Base-by-base conservation (phyloP, 2,329 filamentous ascomycete species). In the Pyrenochaeta sp. region DNA sequence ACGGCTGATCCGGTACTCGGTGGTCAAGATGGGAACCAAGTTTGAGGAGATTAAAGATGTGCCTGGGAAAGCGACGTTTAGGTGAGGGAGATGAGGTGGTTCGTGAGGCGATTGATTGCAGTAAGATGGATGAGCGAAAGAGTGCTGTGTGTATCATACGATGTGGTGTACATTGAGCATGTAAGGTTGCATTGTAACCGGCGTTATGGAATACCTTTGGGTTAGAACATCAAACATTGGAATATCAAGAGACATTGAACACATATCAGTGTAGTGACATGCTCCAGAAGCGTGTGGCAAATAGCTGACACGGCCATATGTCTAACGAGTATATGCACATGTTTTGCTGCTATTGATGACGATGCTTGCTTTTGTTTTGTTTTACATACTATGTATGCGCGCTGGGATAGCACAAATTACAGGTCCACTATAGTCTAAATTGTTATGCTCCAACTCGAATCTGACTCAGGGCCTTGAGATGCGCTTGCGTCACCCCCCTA, bases 1-100 rank as follows among this genome's bases (percentile, higher is more conserved):
- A 35, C 84, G 95, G 51, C 90, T 98, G 86, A 90, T 99, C 60
- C 87, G 92, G 54, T 89, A 93, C 68, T 88, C 87, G 21, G 87
- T 94, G 55, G 92, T 98, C 52, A 96, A 93, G 82, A 82, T 98
- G 62, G 94, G 93, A 7, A 78, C 81, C 54, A 88, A 83, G 71
- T 76, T 89, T 60, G 82, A 85, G 63, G 83, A 87, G 64, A 83
- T 89, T 58, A 84, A 82, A 72, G 78, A 85, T 68, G 77, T 87
- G 30, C 72, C 75, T 9, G 85, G 86, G 14, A 75, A 79, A 63
- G 82, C 84, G 45, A 77, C 81, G 45, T 88, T 75, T 45, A 64
- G 63, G 42, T 69, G 35, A 53, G 18, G 12, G 15, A 11, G 6
- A 32, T 20, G 20, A n/a, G 27, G 29, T 20, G 45, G 20, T 39